These are phyloP conservation scores for Penicillium steckii DNA, from an alignment of 495 filamentous ascomycete species.

Conservation along the genomic window DNA sequence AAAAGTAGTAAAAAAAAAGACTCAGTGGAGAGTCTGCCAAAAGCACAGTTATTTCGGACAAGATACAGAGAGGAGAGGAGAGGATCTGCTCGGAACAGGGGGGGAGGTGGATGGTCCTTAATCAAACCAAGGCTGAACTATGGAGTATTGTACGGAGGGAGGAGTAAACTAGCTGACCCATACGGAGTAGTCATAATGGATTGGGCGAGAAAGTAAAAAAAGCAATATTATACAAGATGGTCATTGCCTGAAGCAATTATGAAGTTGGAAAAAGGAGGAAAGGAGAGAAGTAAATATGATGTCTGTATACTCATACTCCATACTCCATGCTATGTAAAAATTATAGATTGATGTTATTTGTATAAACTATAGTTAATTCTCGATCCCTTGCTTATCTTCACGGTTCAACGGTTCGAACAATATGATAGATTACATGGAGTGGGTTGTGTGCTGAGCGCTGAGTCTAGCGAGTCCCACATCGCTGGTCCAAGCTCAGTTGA, in stretches of 20 bases:
- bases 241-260: no score
- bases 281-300: neutral
- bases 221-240: no score
- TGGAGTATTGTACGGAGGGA: no score
- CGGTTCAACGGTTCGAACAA: neutral
- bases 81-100: neutral
- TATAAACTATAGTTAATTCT: constrained; percentile 1
- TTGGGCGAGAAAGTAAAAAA: neutral
- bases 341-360: no score
- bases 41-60: neutral
- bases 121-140: neutral
- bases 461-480: neutral
- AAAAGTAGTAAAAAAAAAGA: neutral
- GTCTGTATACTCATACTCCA: no score
- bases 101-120: neutral
- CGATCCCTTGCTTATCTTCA: constrained; percentile 4
- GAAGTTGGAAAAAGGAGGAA: neutral
- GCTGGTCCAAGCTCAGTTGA: neutral
- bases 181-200: no score
- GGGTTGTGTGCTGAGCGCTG: neutral
- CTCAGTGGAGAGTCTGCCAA: neutral
- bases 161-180: no score
- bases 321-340: no score
- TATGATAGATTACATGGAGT: neutral
- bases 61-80: neutral